A percentile compares a stretch with the other conserved stretches of the same genome.
phyloP scores from a whole-genome alignment of 108 stramenopile species.

The Fragilariopsis cylindrus region DNA sequence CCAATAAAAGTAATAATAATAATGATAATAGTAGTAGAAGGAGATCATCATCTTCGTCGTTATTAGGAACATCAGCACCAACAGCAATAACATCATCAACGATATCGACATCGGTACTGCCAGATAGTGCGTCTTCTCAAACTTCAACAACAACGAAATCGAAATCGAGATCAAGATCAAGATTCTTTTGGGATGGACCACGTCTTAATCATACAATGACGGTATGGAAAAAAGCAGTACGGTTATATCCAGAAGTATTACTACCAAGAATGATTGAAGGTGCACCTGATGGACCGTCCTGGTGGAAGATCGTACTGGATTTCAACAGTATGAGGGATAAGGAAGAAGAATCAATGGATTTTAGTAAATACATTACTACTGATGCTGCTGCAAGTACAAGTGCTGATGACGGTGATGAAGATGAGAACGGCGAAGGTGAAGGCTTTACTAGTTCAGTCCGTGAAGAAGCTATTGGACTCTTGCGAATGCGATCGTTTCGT shows the following conservation, averaged over 20 bases:
- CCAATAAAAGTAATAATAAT: neutral
- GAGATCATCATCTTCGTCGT: no score
- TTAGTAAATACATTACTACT: neutral
- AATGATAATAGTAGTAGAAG: neutral
- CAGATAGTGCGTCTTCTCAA: neutral
- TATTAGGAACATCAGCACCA: neutral
- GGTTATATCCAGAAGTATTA: neutral
- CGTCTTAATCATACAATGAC: neutral
- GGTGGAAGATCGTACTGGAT: neutral
- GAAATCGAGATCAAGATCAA: neutral
- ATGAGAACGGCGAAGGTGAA: neutral
- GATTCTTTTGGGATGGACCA: neutral
- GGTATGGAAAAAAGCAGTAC: neutral
- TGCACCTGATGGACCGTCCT: neutral
- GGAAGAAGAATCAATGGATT: neutral
- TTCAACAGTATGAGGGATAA: neutral
- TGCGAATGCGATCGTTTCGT: constrained; percentile 3
- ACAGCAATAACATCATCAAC: neutral
- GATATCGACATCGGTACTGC: neutral
- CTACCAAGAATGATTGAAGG: neutral
- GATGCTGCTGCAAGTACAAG: neutral
- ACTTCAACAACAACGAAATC: neutral
- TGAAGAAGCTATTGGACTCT: neutral
- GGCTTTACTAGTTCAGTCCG: neutral
- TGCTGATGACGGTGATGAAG: neutral